Conservation (phyloP, 371 early-diverging fungal species). For the Blakeslea trispora region DNA sequence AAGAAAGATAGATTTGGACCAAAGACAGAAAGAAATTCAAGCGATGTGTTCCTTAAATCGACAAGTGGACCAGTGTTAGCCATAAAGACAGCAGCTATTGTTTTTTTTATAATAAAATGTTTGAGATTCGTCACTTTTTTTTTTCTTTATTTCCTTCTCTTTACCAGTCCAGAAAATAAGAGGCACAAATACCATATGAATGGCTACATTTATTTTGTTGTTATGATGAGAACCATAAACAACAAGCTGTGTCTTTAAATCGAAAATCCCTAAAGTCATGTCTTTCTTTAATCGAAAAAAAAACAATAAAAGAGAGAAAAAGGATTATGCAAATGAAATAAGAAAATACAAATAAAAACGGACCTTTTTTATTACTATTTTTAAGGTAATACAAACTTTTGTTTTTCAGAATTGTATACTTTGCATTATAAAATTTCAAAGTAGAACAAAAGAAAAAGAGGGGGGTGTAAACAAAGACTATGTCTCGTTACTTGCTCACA, state of each 20-base stretch:
- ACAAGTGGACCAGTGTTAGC: constrained; percentile 59
- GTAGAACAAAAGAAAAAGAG: too few relatives aligned
- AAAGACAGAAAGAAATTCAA: constrained; percentile 28
- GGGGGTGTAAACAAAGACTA: too few relatives aligned
- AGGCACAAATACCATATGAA: constrained; percentile 93
- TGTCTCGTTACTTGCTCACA: too few relatives aligned
- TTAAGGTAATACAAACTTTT: too few relatives aligned
- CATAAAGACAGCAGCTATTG: constrained; percentile 59
- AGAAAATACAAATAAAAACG: too few relatives aligned
- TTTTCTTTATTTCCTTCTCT: not conserved
- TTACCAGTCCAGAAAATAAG: constrained; percentile 81
- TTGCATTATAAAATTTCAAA: too few relatives aligned
- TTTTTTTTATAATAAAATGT: not conserved
- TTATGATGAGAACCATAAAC: constrained; percentile 82
- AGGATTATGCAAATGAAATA: not conserved
- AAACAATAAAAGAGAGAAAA: constrained; percentile 8
- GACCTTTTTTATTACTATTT: too few relatives aligned
- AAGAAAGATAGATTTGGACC: constrained; percentile 66
- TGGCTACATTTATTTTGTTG: constrained; percentile 74
- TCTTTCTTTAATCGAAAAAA: constrained; percentile 1
- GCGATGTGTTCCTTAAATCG: constrained; percentile 4
- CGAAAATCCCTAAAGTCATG: constrained; percentile 50
- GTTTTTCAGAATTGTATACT: too few relatives aligned
- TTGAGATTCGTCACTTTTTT: not conserved
- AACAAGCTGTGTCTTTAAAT: constrained; percentile 74